Evolutionary conservation across 257 asterid genomes (phyloP), one percentile per base, ranked within the genome.

Genomic region (Primulina tabacum): DNA sequence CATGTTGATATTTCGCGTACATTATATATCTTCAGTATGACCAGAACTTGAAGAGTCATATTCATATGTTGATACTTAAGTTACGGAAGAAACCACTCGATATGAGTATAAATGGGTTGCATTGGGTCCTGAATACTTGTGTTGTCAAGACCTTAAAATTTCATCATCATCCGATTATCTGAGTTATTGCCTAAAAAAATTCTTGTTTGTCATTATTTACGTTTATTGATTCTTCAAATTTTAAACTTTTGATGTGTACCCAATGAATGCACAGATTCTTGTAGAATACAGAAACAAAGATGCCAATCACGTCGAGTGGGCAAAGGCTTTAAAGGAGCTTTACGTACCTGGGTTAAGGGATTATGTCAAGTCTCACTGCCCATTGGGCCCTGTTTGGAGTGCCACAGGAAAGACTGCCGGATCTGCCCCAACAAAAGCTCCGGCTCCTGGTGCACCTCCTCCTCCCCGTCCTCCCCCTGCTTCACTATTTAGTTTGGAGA

Each of bases 361-460:
- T 78, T 94, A 88, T 60, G 96, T 94, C 77, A 94, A 89, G 85
- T 68, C 80, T 71, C 92, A 89, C 72, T 87, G 86, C 78, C 97
- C 97, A 18, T 78, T 94, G 77, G 99, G 99, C 32, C 99, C 97
- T 71, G 96, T 89, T 56, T 94, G 99, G 99, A 88, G 86, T 78
- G 86, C 92, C 65, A 82, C 89, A 14, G 97, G 92, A 60, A 88
- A 82, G 75, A 67, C 83, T 71, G 72, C 78, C 29, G 77, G 80
- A 68, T 70, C 89, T 74, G 85, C 86, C 68, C 85, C 88, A 52
- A 73, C 79, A 14, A 89, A 88, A 79, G 78, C 88, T 72, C 76
- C 94, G 29, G 37, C 79, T 58, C 67, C 86, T 2, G 80, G 86
- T 72, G 87, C 88, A 29, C 97, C 98, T 67, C 87, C 92, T 64